Evolutionary conservation across 352 stramenopile species (phyloP).

Genomic region (Blastocystis sp.): DNA sequence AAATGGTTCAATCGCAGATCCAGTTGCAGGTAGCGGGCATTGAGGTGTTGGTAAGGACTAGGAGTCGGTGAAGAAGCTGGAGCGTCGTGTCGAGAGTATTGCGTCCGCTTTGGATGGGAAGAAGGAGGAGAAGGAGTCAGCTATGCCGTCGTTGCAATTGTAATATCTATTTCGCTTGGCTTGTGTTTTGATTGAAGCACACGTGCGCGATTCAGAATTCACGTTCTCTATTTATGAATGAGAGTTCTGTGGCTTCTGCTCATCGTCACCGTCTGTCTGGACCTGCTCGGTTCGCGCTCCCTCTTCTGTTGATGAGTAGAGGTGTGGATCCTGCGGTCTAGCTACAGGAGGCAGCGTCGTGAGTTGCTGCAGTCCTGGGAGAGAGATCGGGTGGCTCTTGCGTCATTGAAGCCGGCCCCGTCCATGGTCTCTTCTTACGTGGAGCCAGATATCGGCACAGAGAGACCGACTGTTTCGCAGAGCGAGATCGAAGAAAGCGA

Average conservation of each 20-base stretch:
- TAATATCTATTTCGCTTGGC: too few relatives aligned
- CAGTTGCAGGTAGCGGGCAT: constrained; percentile 7
- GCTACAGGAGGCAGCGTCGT: too few relatives aligned
- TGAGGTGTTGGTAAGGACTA: not conserved
- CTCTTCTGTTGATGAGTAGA: too few relatives aligned
- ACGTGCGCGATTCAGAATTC: not conserved
- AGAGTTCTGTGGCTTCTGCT: not conserved
- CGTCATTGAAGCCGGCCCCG: too few relatives aligned
- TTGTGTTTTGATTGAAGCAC: not conserved
- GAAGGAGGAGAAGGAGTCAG: not conserved
- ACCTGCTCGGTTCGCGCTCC: not conserved
- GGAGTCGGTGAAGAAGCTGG: not conserved
- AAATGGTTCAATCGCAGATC: not conserved
- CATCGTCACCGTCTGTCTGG: not conserved
- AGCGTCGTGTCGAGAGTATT: not conserved
- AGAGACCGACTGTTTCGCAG: too few relatives aligned
- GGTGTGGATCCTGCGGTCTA: too few relatives aligned
- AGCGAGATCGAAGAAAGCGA: too few relatives aligned
- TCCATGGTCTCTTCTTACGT: too few relatives aligned
- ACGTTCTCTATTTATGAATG: not conserved
- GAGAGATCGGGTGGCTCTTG: too few relatives aligned
- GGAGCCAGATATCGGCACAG: too few relatives aligned
- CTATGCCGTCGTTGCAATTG: not conserved
- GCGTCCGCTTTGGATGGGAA: not conserved
- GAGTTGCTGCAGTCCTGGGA: too few relatives aligned